These are phyloP conservation scores for Aspergillus taichungensis DNA, from an alignment of 495 filamentous ascomycete genomes.

Conservation along the genomic window DNA sequence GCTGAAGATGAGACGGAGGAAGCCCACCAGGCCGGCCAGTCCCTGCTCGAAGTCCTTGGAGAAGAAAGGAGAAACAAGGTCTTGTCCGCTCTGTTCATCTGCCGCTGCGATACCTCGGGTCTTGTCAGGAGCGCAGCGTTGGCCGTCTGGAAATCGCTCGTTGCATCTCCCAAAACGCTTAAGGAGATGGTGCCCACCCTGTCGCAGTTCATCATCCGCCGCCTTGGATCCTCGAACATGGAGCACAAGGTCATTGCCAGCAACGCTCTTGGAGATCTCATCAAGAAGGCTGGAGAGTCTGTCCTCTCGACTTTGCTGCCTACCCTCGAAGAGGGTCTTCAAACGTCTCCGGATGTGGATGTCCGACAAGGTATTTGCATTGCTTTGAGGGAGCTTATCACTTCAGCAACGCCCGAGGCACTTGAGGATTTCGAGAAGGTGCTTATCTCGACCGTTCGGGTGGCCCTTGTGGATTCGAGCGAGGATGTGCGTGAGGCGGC, in stretches of 20 bases:
- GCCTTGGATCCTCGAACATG: slow-evolving; percentile 90
- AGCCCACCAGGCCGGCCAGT: slow-evolving; percentile 76
- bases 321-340: slow-evolving; percentile 85
- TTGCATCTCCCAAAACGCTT: slow-evolving; percentile 83
- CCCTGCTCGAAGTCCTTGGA: slow-evolving; percentile 84
- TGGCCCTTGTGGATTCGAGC: slow-evolving; percentile 83
- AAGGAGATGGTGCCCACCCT: slow-evolving; percentile 93
- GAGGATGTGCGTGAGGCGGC: slow-evolving; percentile 89
- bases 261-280: slow-evolving; percentile 91
- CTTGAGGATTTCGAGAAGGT: slow-evolving; percentile 93
- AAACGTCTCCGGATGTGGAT: slow-evolving; percentile 81
- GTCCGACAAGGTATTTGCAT: slow-evolving; percentile 97
- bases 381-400: slow-evolving; percentile 84
- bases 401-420: slow-evolving; percentile 80
- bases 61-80: slow-evolving; percentile 94
- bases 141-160: slow-evolving; percentile 91
- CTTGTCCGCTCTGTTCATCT: slow-evolving; percentile 90
- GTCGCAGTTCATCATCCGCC: slow-evolving; percentile 86
- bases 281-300: slow-evolving; percentile 90
- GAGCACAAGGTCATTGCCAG: slow-evolving; percentile 98
- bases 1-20: slow-evolving; percentile 72
- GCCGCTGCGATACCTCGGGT: slow-evolving; percentile 92
- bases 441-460: slow-evolving; percentile 86
- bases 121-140: slow-evolving; percentile 86
- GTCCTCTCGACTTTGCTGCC: slow-evolving; percentile 82